These are phyloP conservation scores for Torrubiella hemipterigena DNA, from an alignment of 2,329 filamentous ascomycete species.

Conservation along the genomic window DNA sequence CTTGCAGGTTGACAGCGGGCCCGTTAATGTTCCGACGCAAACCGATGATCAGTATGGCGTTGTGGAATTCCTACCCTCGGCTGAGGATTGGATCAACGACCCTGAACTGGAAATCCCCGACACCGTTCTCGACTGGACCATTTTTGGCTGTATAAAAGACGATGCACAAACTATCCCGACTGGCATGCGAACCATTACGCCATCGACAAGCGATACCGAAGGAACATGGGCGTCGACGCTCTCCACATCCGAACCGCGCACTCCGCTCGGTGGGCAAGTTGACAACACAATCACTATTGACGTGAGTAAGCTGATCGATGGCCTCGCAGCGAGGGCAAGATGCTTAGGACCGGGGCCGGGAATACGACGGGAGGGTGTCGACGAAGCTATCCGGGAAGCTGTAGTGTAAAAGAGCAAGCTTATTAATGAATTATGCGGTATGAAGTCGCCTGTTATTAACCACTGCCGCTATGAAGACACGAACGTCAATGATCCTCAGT, in stretches of 20 bases:
- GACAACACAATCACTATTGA: slow-evolving; percentile 5
- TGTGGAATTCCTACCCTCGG: too few species aligned
- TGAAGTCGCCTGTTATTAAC: too few species aligned
- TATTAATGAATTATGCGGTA: too few species aligned
- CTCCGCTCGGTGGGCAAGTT: too few species aligned
- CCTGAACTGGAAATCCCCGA: neutral
- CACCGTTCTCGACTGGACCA: slow-evolving; percentile 6
- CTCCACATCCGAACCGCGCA: too few species aligned
- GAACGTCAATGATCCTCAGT: too few species aligned
- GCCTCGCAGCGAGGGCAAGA: neutral
- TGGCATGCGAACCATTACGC: slow-evolving; percentile 2
- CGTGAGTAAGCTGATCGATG: slow-evolving; percentile 3
- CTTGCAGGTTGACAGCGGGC: neutral
- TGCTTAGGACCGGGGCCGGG: slow-evolving; percentile 6
- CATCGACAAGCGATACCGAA: neutral
- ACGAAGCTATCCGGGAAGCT: slow-evolving; percentile 6
- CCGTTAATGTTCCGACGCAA: too few species aligned
- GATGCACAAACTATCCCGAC: slow-evolving; percentile 2
- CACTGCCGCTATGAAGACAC: too few species aligned
- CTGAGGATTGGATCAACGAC: too few species aligned
- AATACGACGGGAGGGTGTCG: slow-evolving; percentile 4
- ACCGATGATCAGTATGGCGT: too few species aligned
- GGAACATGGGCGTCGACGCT: neutral
- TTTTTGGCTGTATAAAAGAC: slow-evolving; percentile 4
- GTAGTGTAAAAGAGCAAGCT: too few species aligned